Conservation (phyloP, 2,329 filamentous ascomycete genomes). For the Tolypocladium tropicale region DNA sequence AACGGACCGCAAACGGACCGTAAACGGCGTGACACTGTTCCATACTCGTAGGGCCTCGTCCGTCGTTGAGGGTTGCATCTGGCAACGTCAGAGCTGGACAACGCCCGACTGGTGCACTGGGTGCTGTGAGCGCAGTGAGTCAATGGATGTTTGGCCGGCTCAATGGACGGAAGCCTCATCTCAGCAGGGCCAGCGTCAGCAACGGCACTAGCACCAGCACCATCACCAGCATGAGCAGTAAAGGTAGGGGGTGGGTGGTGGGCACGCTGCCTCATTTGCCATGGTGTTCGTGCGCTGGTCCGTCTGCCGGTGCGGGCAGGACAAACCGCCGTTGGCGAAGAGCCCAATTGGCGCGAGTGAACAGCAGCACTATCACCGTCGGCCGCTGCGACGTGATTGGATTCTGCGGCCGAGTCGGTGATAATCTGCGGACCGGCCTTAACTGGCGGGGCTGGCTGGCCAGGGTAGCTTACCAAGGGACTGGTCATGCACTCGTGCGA, state of each 20-base stretch:
- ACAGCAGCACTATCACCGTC: slow-evolving; percentile 1
- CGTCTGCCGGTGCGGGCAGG: slow-evolving; percentile 3
- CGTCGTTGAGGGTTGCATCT: neutral
- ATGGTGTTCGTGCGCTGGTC: neutral
- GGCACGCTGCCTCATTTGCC: neutral
- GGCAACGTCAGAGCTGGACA: neutral
- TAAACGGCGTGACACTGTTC: neutral
- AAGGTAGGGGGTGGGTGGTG: neutral
- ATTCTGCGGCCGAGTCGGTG: neutral
- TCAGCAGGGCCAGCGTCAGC: neutral
- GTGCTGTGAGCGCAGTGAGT: neutral
- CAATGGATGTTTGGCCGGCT: neutral
- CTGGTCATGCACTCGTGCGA: neutral
- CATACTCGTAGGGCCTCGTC: neutral
- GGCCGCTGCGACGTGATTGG: slow-evolving; percentile 1
- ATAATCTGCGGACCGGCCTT: neutral
- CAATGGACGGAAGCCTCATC: neutral
- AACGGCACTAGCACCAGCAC: neutral
- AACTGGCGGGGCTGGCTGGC: neutral
- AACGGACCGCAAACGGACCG: neutral
- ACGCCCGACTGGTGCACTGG: neutral
- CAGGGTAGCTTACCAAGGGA: neutral
- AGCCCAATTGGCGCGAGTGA: neutral
- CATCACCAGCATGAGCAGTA: too few species aligned
- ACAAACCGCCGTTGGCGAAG: slow-evolving; percentile 1